phyloP scores from a whole-genome alignment of 78 protist genomes.

The Anaeramoeba flamelloides region DNA sequence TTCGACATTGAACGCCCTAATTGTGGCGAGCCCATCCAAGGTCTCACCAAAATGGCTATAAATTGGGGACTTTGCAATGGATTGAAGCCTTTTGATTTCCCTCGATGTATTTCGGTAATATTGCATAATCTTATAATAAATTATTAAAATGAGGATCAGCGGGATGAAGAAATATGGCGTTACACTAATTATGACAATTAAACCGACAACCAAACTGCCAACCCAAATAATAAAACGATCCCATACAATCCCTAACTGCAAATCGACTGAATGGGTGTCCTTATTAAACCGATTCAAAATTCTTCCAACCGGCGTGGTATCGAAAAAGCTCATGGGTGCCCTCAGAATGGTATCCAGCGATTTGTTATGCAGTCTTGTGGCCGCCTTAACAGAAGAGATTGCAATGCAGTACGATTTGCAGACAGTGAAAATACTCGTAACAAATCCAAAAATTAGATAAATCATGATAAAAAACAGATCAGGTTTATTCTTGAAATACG shows the following conservation, averaged over 20 bases:
- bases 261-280: conserved; percentile 56
- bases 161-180: conserved; percentile 3
- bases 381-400: background rate
- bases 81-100: conserved; percentile 28
- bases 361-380: background rate
- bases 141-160: background rate
- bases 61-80: conserved; percentile 22
- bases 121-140: too few relatives aligned
- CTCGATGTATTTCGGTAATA: too few relatives aligned
- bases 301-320: conserved; percentile 77
- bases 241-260: background rate
- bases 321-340: conserved; percentile 29
- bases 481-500: background rate
- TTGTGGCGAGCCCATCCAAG: background rate
- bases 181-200: background rate
- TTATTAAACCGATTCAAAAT: conserved; percentile 71
- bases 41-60: conserved; percentile 25
- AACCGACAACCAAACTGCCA: background rate
- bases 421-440: background rate
- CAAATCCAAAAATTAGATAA: background rate
- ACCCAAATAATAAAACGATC: background rate
- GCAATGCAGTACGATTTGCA: background rate
- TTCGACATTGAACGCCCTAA: conserved; percentile 6
- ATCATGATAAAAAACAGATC: background rate
- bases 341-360: background rate